Percentiles rank a stretch among this genome's conserved stretches.
Evolutionary conservation across 2,329 filamentous ascomycete genomes (phyloP).

Genomic region (Trichoderma gracile): DNA sequence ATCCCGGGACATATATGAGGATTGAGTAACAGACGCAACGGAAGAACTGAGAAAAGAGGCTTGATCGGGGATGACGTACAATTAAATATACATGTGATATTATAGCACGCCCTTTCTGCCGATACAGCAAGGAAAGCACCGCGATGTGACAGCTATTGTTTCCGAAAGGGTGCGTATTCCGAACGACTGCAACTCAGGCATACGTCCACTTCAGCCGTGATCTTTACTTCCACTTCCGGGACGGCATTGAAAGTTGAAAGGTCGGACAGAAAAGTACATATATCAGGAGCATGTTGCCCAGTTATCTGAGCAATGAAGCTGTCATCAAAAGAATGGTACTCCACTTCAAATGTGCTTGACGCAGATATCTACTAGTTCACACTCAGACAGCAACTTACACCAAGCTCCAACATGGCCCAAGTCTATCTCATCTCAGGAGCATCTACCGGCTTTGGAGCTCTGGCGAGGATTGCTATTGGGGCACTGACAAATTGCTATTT

Average conservation of each 20-base stretch:
- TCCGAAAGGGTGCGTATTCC: constrained; percentile 3
- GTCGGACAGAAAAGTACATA: neutral
- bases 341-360: no score
- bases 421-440: constrained; percentile 18
- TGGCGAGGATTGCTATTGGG: neutral
- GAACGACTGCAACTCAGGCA: neutral
- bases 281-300: neutral
- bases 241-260: no score
- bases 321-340: no score
- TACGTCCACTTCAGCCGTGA: neutral
- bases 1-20: no score
- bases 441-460: constrained; percentile 12
- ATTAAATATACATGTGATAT: no score
- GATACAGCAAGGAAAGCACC: no score
- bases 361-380: neutral
- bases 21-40: no score
- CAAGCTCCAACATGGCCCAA: neutral
- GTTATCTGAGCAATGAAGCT: no score
- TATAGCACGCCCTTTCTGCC: no score
- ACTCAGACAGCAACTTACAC: neutral
- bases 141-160: neutral
- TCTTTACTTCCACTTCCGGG: neutral
- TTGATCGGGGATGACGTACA: no score
- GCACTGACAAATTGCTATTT: no score
- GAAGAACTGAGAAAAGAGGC: no score